These are phyloP conservation scores for Yarrowia divulgata DNA, from an alignment of 805 yeast species.

Conservation along the genomic window DNA sequence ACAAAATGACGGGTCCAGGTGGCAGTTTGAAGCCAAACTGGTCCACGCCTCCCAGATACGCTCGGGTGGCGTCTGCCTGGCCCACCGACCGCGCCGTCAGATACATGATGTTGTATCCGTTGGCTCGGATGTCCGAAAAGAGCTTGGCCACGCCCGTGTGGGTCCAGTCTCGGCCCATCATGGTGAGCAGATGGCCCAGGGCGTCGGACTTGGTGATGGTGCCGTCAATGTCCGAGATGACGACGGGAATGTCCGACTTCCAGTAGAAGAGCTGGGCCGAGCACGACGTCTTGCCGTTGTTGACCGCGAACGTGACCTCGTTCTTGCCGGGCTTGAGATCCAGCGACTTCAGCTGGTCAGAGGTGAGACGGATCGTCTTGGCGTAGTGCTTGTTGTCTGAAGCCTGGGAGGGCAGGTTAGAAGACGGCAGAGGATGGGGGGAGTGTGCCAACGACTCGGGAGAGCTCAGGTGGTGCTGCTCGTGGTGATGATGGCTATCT, in stretches of 20 bases:
- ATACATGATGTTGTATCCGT: slow-evolving; percentile 93
- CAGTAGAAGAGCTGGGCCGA: slow-evolving; percentile 79
- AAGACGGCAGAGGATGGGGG: slow-evolving; percentile 9
- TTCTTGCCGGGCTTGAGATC: slow-evolving; percentile 81
- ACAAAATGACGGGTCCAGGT: slow-evolving; percentile 88
- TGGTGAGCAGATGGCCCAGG: slow-evolving; percentile 89
- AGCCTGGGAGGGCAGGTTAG: slow-evolving; percentile 40
- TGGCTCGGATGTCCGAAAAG: slow-evolving; percentile 81
- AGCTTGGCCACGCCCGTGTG: slow-evolving; percentile 93
- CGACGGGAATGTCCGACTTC: slow-evolving; percentile 86
- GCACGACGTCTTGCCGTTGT: slow-evolving; percentile 80
- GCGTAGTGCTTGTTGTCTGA: slow-evolving; percentile 58
- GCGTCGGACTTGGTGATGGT: slow-evolving; percentile 98
- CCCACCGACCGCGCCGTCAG: slow-evolving; percentile 96
- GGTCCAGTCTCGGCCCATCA: slow-evolving; percentile 98
- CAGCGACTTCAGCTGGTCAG: slow-evolving; percentile 82
- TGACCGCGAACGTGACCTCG: slow-evolving; percentile 77
- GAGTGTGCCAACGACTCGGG: slow-evolving; percentile 41
- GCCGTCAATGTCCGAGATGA: slow-evolving; percentile 96
- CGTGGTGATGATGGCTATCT: slow-evolving; percentile 40
- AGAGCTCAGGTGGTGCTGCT: slow-evolving; percentile 20
- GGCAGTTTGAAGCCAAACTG: slow-evolving; percentile 83
- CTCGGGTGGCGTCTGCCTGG: slow-evolving; percentile 89
- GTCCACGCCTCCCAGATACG: slow-evolving; percentile 75
- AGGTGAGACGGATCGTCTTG: slow-evolving; percentile 87